phyloP scores from a whole-genome alignment of 192 early-diverging fungal species.

The Funneliformis mosseae region DNA sequence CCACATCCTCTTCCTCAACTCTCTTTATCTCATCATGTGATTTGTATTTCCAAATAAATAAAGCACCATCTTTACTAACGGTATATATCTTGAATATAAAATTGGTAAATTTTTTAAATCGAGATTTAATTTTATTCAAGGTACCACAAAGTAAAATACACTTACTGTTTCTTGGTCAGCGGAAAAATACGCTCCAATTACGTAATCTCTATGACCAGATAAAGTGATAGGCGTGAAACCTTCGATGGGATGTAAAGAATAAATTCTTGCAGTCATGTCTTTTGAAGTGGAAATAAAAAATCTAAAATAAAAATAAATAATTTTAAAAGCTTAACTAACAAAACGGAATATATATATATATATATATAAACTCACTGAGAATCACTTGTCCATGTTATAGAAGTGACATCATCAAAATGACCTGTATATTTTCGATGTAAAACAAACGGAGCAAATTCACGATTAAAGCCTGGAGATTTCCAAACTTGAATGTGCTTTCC shows the following conservation, averaged over 20 bases:
- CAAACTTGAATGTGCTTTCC: conserved; percentile 88
- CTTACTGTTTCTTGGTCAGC: conserved; percentile 55
- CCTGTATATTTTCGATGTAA: conserved; percentile 79
- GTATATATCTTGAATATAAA: conserved; percentile 65
- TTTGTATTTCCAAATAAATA: conserved; percentile 76
- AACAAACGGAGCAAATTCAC: conserved; percentile 92
- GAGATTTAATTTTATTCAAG: neutral
- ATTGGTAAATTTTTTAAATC: neutral
- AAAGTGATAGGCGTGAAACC: conserved; percentile 75
- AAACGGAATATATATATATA: neutral
- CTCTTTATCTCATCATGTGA: conserved; percentile 44
- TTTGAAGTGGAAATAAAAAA: conserved; percentile 64
- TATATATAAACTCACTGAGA: conserved; percentile 59
- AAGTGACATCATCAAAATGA: conserved; percentile 83
- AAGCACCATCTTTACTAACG: conserved; percentile 84
- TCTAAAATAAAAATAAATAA: conserved; percentile 22
- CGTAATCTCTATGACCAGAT: conserved; percentile 81
- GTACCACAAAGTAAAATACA: neutral
- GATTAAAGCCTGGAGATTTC: conserved; percentile 87
- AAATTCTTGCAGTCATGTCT: conserved; percentile 82
- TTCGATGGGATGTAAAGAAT: conserved; percentile 69
- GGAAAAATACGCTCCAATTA: conserved; percentile 85
- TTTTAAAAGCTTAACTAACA: neutral
- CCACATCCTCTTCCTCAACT: conserved; percentile 55
- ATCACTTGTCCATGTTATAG: conserved; percentile 85